Base-by-base conservation (phyloP, 2,329 filamentous ascomycete species). In the Neopestalotiopsis rosae region DNA sequence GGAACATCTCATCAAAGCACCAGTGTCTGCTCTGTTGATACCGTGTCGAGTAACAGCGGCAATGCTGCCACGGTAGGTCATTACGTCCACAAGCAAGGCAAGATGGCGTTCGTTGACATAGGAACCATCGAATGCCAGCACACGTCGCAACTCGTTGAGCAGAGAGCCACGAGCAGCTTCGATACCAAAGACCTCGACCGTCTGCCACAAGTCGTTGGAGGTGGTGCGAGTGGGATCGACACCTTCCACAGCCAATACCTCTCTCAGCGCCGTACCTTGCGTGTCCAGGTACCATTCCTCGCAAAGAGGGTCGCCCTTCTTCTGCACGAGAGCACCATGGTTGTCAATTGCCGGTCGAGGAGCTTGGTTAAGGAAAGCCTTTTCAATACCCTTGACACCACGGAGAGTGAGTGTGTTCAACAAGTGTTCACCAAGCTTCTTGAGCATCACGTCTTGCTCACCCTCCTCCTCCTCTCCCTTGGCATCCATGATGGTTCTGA, bases 61-160 rank as follows among this genome's bases (percentile, higher is more conserved):
- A 76, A 99, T 91, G 76, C 92, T 92, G 73, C 96, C 96, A 76
- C 96, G 90, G 76, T 97, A 94, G 34, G 95, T 98, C 96, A 99
- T 99, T 72, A 99, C 94, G 83, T 99, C 96, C 72, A 97, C 94
- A 66, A 99, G 87, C 45, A 99, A 89, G 62, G 95, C 93, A 85
- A 99, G 90, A 85, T 99, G 96, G 77, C 96, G 94, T 83, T 98
- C 94, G 81, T 99, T 99, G 88, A 99, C 96, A 80, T 99, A 99
- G 14, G 96, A 98, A 88, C 97, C 97, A 79, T 98, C 96, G 79
- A 99, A 99, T 32, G 96, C 95, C 84, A 99, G 84, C 79, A 99
- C 96, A 77, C 94, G 91, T 38, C 92, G 94, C 86, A 99, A 83
- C 79, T 99, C 97, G 71, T 92, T 91, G 74, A 97, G 90, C 69